phyloP scores from a whole-genome alignment of 805 yeast species.

The Candida gorgasii region DNA sequence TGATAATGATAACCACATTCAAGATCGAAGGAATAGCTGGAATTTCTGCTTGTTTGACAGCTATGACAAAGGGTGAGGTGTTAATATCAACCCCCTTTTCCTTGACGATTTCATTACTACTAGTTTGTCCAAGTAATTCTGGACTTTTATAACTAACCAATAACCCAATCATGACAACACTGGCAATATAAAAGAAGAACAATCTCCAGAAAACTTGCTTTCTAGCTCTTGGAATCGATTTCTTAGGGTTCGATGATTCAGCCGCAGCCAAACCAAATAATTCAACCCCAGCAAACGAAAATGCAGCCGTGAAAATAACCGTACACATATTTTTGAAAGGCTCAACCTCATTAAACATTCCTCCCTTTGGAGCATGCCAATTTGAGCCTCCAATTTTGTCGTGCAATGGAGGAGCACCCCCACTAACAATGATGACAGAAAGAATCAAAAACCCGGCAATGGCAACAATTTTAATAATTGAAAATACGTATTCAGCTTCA shows the following conservation, averaged over 20 bases:
- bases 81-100: slow-evolving; percentile 24
- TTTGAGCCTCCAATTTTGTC: slow-evolving; percentile 60
- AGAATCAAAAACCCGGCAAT: slow-evolving; percentile 59
- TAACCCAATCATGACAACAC: slow-evolving; percentile 55
- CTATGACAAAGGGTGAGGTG: slow-evolving; percentile 41
- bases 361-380: slow-evolving; percentile 57
- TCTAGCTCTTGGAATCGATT: slow-evolving; percentile 61
- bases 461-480: slow-evolving; percentile 55
- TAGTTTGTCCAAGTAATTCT: slow-evolving; percentile 20
- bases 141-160: slow-evolving; percentile 41
- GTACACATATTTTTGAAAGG: slow-evolving; percentile 64
- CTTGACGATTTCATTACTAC: slow-evolving; percentile 14
- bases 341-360: slow-evolving; percentile 42
- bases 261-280: slow-evolving; percentile 66
- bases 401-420: slow-evolving; percentile 57
- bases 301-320: slow-evolving; percentile 60
- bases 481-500: slow-evolving; percentile 64
- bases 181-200: slow-evolving; percentile 55
- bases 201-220: slow-evolving; percentile 69
- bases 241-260: slow-evolving; percentile 62
- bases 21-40: slow-evolving; percentile 33
- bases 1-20: slow-evolving; percentile 34
- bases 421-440: slow-evolving; percentile 55
- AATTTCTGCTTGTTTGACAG: slow-evolving; percentile 32
- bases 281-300: slow-evolving; percentile 70